Conservation (phyloP, 2,329 filamentous ascomycete species). For the Cladobotryum mycophilum region DNA sequence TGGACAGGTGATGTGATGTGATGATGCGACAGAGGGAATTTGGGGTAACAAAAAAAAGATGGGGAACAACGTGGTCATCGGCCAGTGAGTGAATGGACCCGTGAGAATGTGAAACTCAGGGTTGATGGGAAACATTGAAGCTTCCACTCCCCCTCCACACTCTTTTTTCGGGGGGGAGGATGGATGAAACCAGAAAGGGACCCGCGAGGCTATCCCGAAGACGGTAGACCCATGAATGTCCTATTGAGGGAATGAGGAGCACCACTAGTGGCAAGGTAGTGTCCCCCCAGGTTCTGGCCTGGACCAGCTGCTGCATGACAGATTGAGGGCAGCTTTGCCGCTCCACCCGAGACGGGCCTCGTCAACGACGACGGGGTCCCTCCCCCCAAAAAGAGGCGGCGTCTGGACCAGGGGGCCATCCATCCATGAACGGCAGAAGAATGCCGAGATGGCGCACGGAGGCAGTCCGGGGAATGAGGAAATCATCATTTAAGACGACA, state of each 20-base stretch:
- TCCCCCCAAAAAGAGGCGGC: neutral
- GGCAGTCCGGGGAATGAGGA: conserved; percentile 1
- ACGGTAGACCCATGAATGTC: too few relatives aligned
- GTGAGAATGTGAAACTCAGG: too few relatives aligned
- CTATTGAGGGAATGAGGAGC: neutral
- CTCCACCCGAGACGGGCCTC: neutral
- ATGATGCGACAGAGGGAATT: neutral
- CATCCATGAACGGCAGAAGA: conserved; percentile 8
- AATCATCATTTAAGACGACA: conserved; percentile 1
- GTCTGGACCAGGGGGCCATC: neutral
- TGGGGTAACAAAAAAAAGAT: too few relatives aligned
- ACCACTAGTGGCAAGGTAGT: neutral
- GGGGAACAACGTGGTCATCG: too few relatives aligned
- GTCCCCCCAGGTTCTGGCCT: neutral
- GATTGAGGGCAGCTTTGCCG: neutral
- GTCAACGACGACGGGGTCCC: neutral
- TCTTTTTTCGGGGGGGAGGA: too few relatives aligned
- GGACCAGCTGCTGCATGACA: neutral
- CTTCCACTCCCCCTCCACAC: too few relatives aligned
- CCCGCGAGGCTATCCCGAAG: neutral
- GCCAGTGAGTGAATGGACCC: too few relatives aligned
- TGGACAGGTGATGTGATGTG: neutral
- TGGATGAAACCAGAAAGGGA: too few relatives aligned
- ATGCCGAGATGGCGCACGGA: conserved; percentile 9
- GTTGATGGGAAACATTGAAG: too few relatives aligned